Evolutionary conservation across 2,329 filamentous ascomycete species (phyloP).

Genomic region (Colletotrichum lini): DNA sequence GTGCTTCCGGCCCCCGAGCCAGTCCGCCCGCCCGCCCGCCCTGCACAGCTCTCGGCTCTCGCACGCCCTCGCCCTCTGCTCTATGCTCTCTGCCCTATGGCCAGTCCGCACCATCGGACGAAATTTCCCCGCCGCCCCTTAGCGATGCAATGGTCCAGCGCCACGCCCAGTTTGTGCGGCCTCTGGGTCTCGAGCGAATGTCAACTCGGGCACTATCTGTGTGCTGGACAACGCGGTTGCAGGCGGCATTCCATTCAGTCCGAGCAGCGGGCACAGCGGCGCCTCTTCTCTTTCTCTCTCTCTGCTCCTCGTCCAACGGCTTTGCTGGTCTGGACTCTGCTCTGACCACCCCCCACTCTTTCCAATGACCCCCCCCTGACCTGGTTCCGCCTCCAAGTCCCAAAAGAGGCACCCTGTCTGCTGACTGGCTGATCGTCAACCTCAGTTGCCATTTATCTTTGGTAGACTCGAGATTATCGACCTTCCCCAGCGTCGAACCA

Average conservation of each 20-base stretch:
- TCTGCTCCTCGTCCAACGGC: constrained; percentile 8
- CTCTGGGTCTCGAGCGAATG: background rate
- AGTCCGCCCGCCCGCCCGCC: background rate
- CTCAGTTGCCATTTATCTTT: constrained; percentile 26
- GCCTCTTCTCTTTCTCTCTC: too few species aligned
- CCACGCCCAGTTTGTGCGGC: constrained; percentile 19
- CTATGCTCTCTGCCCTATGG: constrained; percentile 6
- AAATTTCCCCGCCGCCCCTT: constrained; percentile 9
- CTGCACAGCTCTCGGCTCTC: constrained; percentile 10
- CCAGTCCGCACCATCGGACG: background rate
- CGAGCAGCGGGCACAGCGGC: too few species aligned
- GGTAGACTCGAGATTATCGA: constrained; percentile 33
- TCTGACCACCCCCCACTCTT: constrained; percentile 34
- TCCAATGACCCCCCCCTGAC: constrained; percentile 30
- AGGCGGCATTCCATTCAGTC: constrained; percentile 4
- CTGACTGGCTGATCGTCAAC: constrained; percentile 31
- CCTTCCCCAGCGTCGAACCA: constrained; percentile 30
- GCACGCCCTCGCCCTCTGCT: too few species aligned
- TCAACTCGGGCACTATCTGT: constrained; percentile 3
- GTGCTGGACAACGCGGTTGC: background rate
- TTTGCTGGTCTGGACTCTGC: constrained; percentile 30
- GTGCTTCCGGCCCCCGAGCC: constrained; percentile 4
- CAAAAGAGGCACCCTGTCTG: constrained; percentile 34
- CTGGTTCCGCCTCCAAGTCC: constrained; percentile 22
- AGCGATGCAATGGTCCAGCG: constrained; percentile 29